phyloP scores from a whole-genome alignment of 2,329 filamentous ascomycete species.

The Colletotrichum sp. region DNA sequence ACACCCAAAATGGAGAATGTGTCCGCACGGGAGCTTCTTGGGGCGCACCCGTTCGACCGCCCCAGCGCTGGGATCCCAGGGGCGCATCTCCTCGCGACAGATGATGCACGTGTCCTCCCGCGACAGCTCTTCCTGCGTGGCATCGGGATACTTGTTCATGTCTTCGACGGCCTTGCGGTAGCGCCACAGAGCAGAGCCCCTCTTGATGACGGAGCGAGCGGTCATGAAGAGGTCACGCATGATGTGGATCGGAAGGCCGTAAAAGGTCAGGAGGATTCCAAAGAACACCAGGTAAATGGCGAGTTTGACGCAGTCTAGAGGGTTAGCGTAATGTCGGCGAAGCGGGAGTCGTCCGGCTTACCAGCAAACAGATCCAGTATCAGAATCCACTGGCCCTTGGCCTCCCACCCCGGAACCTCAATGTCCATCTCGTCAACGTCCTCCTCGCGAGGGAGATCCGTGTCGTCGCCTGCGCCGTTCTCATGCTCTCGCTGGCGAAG shows the following conservation, averaged over 20 bases:
- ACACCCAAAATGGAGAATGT: conserved; percentile 93
- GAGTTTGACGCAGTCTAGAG: conserved; percentile 85
- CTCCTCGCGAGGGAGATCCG: conserved; percentile 67
- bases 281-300: conserved; percentile 92
- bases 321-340: conserved; percentile 16
- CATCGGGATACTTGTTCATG: conserved; percentile 95
- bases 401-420: conserved; percentile 95
- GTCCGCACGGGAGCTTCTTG: conserved; percentile 95
- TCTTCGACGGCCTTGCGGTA: conserved; percentile 92
- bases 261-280: conserved; percentile 89
- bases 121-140: conserved; percentile 82
- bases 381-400: conserved; percentile 91
- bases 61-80: conserved; percentile 69
- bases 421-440: conserved; percentile 93
- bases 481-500: conserved; percentile 52
- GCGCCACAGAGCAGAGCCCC: conserved; percentile 85
- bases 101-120: conserved; percentile 97
- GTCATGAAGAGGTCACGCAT: conserved; percentile 96
- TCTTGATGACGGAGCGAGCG: conserved; percentile 86
- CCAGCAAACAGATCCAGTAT: conserved; percentile 84
- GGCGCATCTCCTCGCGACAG: conserved; percentile 93
- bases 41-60: conserved; percentile 84
- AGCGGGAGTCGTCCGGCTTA: conserved; percentile 42
- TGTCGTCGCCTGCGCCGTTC: conserved; percentile 47
- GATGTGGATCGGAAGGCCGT: conserved; percentile 95